These are phyloP conservation scores for Rhodotorula sphaerocarpa DNA, from an alignment of 768 basidiomycete genomes.

Conservation along the genomic window DNA sequence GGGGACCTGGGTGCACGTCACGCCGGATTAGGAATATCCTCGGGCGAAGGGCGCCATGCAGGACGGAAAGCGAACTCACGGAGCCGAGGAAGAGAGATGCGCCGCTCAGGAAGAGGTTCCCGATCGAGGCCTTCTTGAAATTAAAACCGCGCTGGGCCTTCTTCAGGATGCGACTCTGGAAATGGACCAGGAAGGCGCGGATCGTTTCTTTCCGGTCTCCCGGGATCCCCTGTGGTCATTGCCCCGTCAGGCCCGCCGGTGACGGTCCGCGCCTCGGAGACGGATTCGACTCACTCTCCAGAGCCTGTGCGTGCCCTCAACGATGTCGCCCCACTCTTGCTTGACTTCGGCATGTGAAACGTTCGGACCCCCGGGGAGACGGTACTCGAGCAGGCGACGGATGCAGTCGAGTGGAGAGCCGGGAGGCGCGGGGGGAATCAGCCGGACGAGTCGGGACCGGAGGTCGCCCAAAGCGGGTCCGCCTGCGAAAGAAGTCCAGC, in stretches of 20 bases:
- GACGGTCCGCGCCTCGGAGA: no score
- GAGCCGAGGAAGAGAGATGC: conserved; percentile 85
- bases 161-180: conserved; percentile 64
- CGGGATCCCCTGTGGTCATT: conserved; percentile 61
- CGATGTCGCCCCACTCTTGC: conserved; percentile 63
- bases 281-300: conserved; percentile 61
- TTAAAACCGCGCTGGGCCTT: conserved; percentile 55
- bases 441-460: conserved; percentile 29
- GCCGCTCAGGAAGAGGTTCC: conserved; percentile 69
- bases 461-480: conserved; percentile 30
- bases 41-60: no score
- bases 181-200: conserved; percentile 84
- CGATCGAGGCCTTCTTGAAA: conserved; percentile 64
- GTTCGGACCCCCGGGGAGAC: conserved; percentile 57
- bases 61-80: not conserved
- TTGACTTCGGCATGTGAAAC: conserved; percentile 56
- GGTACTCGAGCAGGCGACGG: conserved; percentile 65
- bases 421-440: conserved; percentile 10
- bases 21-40: no score
- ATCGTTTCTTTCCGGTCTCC: conserved; percentile 32
- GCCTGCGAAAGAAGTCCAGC: not conserved
- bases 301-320: conserved; percentile 70
- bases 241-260: conserved; percentile 46
- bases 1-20: conserved; percentile 50
- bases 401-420: conserved; percentile 54